These are phyloP conservation scores for Athelia sp. DNA, from an alignment of 1,284 basidiomycete species.

Conservation along the genomic window DNA sequence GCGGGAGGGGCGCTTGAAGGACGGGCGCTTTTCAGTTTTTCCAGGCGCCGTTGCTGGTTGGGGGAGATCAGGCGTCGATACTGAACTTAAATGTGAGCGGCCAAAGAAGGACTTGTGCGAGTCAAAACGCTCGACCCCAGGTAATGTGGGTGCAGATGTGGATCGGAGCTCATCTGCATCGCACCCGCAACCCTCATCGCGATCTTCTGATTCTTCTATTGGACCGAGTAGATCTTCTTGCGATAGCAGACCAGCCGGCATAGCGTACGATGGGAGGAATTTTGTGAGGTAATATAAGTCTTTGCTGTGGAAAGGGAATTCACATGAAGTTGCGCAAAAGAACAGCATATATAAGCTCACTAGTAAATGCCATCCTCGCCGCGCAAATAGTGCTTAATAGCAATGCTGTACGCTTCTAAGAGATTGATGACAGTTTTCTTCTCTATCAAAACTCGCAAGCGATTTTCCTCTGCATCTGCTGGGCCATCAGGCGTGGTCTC, in stretches of 20 bases:
- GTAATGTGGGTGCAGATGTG: neutral
- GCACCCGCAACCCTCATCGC: neutral
- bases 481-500: no score
- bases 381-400: slow-evolving; percentile 53
- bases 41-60: slow-evolving; percentile 5
- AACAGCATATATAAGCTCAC: no score
- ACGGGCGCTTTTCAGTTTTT: neutral
- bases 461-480: slow-evolving; percentile 30
- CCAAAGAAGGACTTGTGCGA: neutral
- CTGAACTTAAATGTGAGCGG: slow-evolving; percentile 7
- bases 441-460: slow-evolving; percentile 52
- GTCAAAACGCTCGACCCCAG: neutral
- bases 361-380: slow-evolving; percentile 56
- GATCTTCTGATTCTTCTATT: neutral
- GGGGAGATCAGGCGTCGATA: slow-evolving; percentile 6
- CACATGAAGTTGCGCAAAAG: no score
- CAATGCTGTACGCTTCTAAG: slow-evolving; percentile 46
- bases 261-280: slow-evolving; percentile 60
- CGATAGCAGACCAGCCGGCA: slow-evolving; percentile 52
- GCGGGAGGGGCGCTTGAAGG: neutral
- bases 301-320: slow-evolving; percentile 20
- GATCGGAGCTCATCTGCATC: neutral
- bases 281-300: slow-evolving; percentile 65
- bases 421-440: slow-evolving; percentile 63
- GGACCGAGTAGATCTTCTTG: slow-evolving; percentile 28